Base-by-base conservation (phyloP, 2,329 filamentous ascomycete species). In the Colletotrichum eremochloae region DNA sequence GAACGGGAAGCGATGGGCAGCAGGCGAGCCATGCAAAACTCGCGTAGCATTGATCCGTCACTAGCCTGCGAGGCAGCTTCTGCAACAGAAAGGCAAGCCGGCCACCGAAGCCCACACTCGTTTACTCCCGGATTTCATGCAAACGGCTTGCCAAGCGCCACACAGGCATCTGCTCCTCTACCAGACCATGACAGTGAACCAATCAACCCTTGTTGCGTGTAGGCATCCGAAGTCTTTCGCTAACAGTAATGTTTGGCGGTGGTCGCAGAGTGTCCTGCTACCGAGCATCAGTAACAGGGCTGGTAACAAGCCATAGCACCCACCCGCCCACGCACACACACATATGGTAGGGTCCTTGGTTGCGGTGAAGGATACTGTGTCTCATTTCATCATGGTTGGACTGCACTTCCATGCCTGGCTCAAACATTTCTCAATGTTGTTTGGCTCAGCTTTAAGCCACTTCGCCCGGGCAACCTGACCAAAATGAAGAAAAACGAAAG, bases 71-170 rank as follows among this genome's bases (percentile, higher is more conserved):
- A 78, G 66, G 77, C 75, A 76, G 72, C 74, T 74, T 76, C 68
- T 78, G 73, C 77, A 74, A 76, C 74, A 76, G 70, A 74, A 70
- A 64, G 74, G 65, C 61, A 67, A 67, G 71, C 72, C 71, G 66
- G 55, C 74, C 66, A 69, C 61, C 60, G 62, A 67, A 69, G 72
- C 63, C 71, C 73, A 71, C 70, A 74, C 75, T 74, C 71, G 75
- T 56, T 48, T 31, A 63, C 62, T 57, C 63, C 71, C 73, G 72
- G 78, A 79, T 78, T 80, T 81, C 74, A 80, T 82, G 78, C 80
- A 81, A 73, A 73, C 65, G 57, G 62, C 65, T 50, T 73, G 72
- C 72, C 72, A 74, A 74, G 72, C 57, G 50, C 72, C 68, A 66
- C 66, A 50, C 42, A 71, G 38, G 56, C 42, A 53, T 36, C 55